These are phyloP conservation scores for Tranzscheliella williamsii DNA, from an alignment of 1,284 basidiomycete genomes.

Conservation along the genomic window DNA sequence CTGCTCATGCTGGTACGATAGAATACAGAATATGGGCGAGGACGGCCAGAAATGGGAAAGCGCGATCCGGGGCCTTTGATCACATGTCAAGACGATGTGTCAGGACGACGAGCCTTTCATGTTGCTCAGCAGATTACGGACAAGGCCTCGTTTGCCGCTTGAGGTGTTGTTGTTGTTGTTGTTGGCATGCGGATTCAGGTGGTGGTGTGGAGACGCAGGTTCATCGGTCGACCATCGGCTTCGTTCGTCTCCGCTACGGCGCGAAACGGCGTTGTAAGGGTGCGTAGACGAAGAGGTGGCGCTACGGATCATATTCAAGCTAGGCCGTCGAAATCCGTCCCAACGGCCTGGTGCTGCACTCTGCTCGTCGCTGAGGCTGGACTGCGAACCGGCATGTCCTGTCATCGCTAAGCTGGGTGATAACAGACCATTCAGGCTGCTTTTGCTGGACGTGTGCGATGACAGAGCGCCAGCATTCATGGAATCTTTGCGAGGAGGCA, in stretches of 20 bases:
- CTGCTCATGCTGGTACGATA: too few species aligned
- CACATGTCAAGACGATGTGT: too few species aligned
- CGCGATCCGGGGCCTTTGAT: too few species aligned
- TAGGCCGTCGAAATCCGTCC: slow-evolving; percentile 25
- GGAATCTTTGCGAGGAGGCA: slow-evolving; percentile 35
- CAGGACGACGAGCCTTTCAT: slow-evolving; percentile 20
- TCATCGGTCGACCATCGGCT: slow-evolving; percentile 17
- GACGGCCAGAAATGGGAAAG: too few species aligned
- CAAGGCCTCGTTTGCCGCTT: slow-evolving; percentile 11
- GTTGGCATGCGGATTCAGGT: too few species aligned
- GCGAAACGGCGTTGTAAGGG: slow-evolving; percentile 12
- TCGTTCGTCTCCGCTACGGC: slow-evolving; percentile 3
- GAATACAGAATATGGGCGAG: too few species aligned
- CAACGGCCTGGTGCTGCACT: slow-evolving; percentile 3
- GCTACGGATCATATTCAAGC: slow-evolving; percentile 27
- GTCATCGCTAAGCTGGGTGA: too few species aligned
- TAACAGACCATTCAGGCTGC: background rate
- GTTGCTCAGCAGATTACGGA: slow-evolving; percentile 27
- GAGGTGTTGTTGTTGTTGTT: background rate
- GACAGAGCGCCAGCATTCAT: background rate
- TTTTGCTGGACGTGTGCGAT: too few species aligned
- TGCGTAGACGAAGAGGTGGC: slow-evolving; percentile 19
- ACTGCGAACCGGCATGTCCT: too few species aligned
- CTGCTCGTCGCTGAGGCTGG: background rate
- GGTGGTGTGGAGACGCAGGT: too few species aligned